A percentile compares a stretch with the other conserved stretches of the same genome.
Conservation (phyloP, 441 rosid genomes). For the Theobroma grandiflorum region DNA sequence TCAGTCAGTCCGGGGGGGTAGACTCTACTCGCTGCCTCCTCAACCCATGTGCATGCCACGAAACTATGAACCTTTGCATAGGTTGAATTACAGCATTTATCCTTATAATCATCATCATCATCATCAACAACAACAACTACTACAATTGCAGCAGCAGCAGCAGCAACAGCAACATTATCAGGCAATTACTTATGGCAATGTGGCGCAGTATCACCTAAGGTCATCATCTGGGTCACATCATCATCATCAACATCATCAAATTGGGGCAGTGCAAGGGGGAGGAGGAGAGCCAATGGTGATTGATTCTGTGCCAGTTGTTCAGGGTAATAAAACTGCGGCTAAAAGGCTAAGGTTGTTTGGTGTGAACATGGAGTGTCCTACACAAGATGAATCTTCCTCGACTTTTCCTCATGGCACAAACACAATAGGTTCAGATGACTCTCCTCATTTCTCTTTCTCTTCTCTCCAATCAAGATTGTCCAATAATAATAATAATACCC, state of each 20-base stretch:
- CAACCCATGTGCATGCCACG: constrained; percentile 40
- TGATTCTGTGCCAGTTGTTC: constrained; percentile 56
- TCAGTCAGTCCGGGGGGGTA: constrained; percentile 53
- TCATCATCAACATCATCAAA: constrained; percentile 26
- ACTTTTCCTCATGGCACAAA: constrained; percentile 39
- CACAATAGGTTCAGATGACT: constrained; percentile 42
- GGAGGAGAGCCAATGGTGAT: constrained; percentile 53
- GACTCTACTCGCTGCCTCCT: constrained; percentile 60
- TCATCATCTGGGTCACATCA: constrained; percentile 38
- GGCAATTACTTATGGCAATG: constrained; percentile 42
- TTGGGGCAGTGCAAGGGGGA: constrained; percentile 40
- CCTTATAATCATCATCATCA: constrained; percentile 43
- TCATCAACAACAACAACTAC: constrained; percentile 40
- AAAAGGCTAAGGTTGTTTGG: constrained; percentile 72
- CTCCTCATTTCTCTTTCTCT: constrained; percentile 45
- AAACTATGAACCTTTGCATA: constrained; percentile 44
- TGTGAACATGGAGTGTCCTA: constrained; percentile 66
- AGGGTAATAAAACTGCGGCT: constrained; percentile 40
- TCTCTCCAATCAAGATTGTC: constrained; percentile 34
- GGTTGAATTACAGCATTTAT: constrained; percentile 46
- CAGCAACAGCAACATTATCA: constrained; percentile 31
- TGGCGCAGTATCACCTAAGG: constrained; percentile 53
- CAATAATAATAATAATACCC: constrained; percentile 21
- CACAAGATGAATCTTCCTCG: constrained; percentile 44
- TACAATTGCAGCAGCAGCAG: constrained; percentile 12